Percentiles rank a stretch among this genome's conserved stretches.
Conservation (phyloP, 2,329 filamentous ascomycete genomes). For the Colletotrichum sp. region DNA sequence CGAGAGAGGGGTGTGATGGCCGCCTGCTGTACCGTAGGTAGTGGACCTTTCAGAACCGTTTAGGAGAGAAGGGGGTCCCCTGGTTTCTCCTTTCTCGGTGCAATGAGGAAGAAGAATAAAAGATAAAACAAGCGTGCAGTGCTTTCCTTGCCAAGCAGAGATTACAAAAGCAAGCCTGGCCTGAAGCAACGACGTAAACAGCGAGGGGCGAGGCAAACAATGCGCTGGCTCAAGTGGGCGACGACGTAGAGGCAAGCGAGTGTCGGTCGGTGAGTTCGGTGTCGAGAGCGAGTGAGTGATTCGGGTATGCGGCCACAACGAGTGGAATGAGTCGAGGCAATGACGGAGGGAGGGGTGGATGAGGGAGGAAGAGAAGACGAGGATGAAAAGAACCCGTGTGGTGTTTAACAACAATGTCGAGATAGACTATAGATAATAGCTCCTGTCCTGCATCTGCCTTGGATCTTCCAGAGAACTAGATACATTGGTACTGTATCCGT, state of each 20-base stretch:
- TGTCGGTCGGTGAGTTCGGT: not conserved
- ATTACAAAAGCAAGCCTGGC: not conserved
- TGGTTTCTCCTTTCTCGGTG: constrained; percentile 15
- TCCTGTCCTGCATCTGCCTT: not conserved
- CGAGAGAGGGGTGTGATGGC: not conserved
- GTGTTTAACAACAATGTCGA: not conserved
- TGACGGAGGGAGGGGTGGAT: not conserved
- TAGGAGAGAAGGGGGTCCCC: constrained; percentile 16
- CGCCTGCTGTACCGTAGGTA: not conserved
- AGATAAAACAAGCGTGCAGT: not conserved
- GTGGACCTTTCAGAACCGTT: constrained; percentile 9
- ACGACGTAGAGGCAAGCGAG: not conserved
- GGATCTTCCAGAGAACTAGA: not conserved
- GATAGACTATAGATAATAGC: not conserved
- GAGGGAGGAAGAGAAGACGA: not conserved
- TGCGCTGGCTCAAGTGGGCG: not conserved
- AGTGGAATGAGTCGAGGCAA: not conserved
- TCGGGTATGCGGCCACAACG: not conserved
- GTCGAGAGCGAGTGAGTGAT: not conserved
- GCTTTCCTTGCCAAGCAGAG: constrained; percentile 12
- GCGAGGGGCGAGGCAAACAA: not conserved
- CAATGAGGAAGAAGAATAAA: not conserved
- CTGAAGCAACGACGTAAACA: not conserved
- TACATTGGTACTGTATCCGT: not conserved
- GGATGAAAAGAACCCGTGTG: not conserved